Percentiles rank a stretch among this genome's conserved stretches.
Conservation (phyloP, 2,329 filamentous ascomycete species). For the Aspergillus sp. region DNA sequence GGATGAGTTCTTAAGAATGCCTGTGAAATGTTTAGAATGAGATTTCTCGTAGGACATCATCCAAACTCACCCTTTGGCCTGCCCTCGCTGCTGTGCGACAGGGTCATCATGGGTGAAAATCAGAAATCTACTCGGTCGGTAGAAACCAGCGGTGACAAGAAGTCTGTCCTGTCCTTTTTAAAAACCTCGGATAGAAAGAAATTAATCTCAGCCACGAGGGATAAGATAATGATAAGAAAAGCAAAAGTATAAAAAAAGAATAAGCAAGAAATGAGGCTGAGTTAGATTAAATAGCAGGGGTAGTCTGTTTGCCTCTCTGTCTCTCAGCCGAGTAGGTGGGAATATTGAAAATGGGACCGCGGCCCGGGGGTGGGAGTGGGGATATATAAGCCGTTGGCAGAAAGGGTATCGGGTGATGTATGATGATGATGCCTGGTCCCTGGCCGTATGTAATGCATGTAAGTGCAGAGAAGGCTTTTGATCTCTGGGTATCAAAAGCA, state of each 20-base stretch:
- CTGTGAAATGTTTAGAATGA: slow-evolving; percentile 41
- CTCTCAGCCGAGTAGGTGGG: not conserved
- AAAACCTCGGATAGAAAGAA: slow-evolving; percentile 11
- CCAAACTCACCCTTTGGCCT: slow-evolving; percentile 36
- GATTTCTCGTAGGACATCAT: no score
- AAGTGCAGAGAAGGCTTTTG: no score
- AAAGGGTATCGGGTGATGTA: no score
- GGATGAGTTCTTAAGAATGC: slow-evolving; percentile 84
- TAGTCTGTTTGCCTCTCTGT: not conserved
- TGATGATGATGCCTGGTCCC: no score
- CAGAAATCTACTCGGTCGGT: no score
- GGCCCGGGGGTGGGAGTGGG: no score
- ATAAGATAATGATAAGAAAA: no score
- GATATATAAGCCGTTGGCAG: no score
- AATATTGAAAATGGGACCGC: not conserved
- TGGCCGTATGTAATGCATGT: no score
- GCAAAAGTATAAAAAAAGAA: slow-evolving; percentile 1
- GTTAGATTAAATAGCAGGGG: not conserved
- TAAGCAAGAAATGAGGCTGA: not conserved
- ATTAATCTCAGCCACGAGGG: not conserved
- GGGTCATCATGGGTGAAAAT: slow-evolving; percentile 15
- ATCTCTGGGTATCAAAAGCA: no score
- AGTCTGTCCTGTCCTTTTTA: slow-evolving; percentile 7
- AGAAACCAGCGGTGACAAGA: no score
- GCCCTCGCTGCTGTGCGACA: slow-evolving; percentile 29